These are phyloP conservation scores for Apiotrichum gracile DNA, from an alignment of 1,284 basidiomycete species.

Conservation along the genomic window DNA sequence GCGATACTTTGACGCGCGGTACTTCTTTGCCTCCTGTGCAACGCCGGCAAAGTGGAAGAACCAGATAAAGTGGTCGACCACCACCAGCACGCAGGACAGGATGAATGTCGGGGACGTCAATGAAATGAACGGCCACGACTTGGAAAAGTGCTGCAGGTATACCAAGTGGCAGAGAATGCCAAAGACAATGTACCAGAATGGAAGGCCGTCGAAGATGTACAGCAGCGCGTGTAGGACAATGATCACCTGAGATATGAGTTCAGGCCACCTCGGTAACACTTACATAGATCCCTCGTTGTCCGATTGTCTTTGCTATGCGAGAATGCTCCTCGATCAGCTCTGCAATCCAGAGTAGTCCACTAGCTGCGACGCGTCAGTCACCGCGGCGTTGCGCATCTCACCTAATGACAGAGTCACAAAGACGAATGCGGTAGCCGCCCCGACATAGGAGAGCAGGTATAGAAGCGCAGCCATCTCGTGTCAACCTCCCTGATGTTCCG, in stretches of 20 bases:
- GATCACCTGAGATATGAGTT: slow-evolving; percentile 57
- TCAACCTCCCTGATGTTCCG: no score
- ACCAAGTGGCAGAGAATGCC: slow-evolving; percentile 75
- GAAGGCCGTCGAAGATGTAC: slow-evolving; percentile 71
- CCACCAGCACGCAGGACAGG: slow-evolving; percentile 71
- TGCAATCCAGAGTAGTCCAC: slow-evolving; percentile 83
- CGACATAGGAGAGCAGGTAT: slow-evolving; percentile 55
- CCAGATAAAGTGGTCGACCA: slow-evolving; percentile 86
- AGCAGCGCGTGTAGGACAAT: slow-evolving; percentile 71
- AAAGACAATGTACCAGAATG: slow-evolving; percentile 65
- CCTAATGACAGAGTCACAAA: slow-evolving; percentile 76
- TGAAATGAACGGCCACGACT: slow-evolving; percentile 81
- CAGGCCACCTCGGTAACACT: slow-evolving; percentile 30
- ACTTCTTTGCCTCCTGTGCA: slow-evolving; percentile 53
- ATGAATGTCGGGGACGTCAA: slow-evolving; percentile 76
- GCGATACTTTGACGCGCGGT: slow-evolving; percentile 31
- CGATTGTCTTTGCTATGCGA: slow-evolving; percentile 66
- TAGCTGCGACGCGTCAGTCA: slow-evolving; percentile 56
- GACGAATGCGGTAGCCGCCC: slow-evolving; percentile 61
- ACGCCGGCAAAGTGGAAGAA: slow-evolving; percentile 80
- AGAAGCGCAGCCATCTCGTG: slow-evolving; percentile 28
- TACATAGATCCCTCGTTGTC: slow-evolving; percentile 78
- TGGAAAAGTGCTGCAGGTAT: slow-evolving; percentile 85
- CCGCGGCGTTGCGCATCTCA: slow-evolving; percentile 26
- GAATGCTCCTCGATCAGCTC: slow-evolving; percentile 93